These are phyloP conservation scores for Sungouiozyma intestinalis DNA, from an alignment of 805 yeast species.

Conservation along the genomic window DNA sequence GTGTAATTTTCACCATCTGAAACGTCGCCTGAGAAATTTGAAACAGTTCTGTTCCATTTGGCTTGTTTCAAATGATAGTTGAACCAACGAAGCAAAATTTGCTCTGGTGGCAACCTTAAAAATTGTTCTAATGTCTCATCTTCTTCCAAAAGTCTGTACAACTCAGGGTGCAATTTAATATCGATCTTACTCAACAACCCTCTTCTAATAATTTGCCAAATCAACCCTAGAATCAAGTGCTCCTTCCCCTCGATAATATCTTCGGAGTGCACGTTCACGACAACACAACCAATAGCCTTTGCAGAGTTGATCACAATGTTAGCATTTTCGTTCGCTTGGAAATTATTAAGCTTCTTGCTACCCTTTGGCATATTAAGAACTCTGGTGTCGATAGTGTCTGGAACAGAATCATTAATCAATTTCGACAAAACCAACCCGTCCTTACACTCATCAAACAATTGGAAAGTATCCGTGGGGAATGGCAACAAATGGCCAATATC, in stretches of 20 bases:
- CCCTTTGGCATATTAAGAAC: constrained; percentile 82
- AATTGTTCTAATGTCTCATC: constrained; percentile 97
- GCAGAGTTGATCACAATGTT: constrained; percentile 97
- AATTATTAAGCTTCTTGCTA: constrained; percentile 76
- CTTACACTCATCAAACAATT: constrained; percentile 90
- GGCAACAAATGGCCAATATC: constrained; percentile 82
- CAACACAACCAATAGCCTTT: constrained; percentile 97
- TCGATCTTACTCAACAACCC: constrained; percentile 92
- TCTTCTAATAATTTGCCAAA: constrained; percentile 97
- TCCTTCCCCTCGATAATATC: constrained; percentile 92
- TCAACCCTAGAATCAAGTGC: constrained; percentile 80
- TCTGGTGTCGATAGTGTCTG: constrained; percentile 96
- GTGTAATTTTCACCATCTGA: constrained; percentile 95
- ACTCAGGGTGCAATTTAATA: constrained; percentile 91
- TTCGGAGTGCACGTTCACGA: constrained; percentile 93
- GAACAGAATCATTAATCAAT: constrained; percentile 93
- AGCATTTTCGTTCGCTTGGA: constrained; percentile 94
- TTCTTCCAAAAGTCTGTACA: constrained; percentile 86
- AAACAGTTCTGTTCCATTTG: constrained; percentile 74
- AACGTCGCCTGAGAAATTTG: constrained; percentile 80
- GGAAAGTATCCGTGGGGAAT: constrained; percentile 87
- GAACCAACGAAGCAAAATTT: constrained; percentile 93
- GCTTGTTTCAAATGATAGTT: constrained; percentile 93
- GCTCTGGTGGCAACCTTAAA: constrained; percentile 93
- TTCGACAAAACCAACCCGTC: constrained; percentile 91